phyloP scores from a whole-genome alignment of 208 protist species.

The Leishmania major region DNA sequence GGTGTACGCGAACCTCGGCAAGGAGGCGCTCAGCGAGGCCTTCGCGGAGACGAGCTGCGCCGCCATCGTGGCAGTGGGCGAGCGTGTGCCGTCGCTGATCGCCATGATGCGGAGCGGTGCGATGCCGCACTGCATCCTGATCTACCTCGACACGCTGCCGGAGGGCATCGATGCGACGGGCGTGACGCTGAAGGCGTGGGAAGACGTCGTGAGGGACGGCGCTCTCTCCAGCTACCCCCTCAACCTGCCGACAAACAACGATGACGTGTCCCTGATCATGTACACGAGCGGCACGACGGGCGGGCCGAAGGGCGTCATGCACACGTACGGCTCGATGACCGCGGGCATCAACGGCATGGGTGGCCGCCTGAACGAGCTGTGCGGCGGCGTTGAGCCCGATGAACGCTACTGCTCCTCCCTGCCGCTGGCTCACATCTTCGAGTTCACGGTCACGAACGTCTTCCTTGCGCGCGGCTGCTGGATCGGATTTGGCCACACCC shows the following conservation, averaged over 20 bases:
- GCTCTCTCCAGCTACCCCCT: constrained; percentile 15
- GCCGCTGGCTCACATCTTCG: constrained; percentile 93
- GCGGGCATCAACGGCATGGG: constrained; percentile 39
- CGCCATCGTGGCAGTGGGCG: constrained; percentile 74
- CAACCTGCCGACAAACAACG: constrained; percentile 39
- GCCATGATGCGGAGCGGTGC: constrained; percentile 11
- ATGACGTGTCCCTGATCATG: constrained; percentile 72
- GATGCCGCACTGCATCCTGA: constrained; percentile 27
- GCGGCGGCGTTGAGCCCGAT: constrained; percentile 51
- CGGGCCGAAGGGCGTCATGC: constrained; percentile 83
- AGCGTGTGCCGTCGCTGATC: constrained; percentile 51
- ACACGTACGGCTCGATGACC: constrained; percentile 50
- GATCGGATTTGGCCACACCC: constrained; percentile 78
- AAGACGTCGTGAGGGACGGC: constrained; percentile 53
- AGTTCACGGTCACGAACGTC: constrained; percentile 79
- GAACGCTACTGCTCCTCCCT: constrained; percentile 85
- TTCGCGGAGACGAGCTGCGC: constrained; percentile 67
- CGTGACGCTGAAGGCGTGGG: constrained; percentile 40
- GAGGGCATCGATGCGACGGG: constrained; percentile 31
- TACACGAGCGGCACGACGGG: constrained; percentile 82
- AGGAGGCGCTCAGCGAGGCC: constrained; percentile 80
- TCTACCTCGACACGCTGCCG: constrained; percentile 71
- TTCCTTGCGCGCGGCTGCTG: constrained; percentile 68
- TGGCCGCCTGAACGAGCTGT: constrained; percentile 50
- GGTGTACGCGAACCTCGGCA: constrained; percentile 87